These are phyloP conservation scores for Tuber brumale DNA, from an alignment of 495 filamentous ascomycete genomes.

Conservation along the genomic window DNA sequence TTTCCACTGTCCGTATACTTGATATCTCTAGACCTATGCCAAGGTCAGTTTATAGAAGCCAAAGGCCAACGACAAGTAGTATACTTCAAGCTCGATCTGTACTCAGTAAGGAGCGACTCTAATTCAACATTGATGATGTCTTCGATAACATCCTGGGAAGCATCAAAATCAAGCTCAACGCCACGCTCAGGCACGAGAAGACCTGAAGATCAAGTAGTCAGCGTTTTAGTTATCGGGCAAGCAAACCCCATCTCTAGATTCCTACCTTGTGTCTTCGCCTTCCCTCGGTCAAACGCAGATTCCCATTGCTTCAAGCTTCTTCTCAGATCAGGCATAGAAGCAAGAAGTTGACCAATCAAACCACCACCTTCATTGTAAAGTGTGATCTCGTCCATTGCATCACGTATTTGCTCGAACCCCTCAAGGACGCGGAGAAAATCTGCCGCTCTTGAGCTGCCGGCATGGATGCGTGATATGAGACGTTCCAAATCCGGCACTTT, in stretches of 20 bases:
- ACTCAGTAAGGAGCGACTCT: conserved; percentile 61
- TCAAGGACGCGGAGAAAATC: conserved; percentile 94
- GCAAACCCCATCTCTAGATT: background rate
- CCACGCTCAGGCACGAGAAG: conserved; percentile 80
- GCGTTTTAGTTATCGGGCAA: background rate
- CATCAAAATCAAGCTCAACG: conserved; percentile 88
- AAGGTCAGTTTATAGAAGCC: conserved; percentile 2
- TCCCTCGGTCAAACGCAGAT: conserved; percentile 78
- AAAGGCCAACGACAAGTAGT: background rate
- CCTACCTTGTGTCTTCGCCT: conserved; percentile 62
- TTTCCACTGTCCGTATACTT: conserved; percentile 87
- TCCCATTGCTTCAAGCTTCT: conserved; percentile 77
- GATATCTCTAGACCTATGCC: conserved; percentile 53
- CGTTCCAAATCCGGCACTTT: conserved; percentile 94
- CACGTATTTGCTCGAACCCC: conserved; percentile 95
- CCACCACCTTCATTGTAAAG: conserved; percentile 65
- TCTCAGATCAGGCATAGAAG: conserved; percentile 75
- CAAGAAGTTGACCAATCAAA: conserved; percentile 74
- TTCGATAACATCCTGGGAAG: conserved; percentile 69
- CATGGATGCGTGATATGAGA: conserved; percentile 90
- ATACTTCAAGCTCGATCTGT: conserved; percentile 58
- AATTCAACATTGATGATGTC: conserved; percentile 61
- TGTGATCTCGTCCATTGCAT: conserved; percentile 71
- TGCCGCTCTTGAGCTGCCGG: conserved; percentile 73
- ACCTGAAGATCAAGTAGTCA: conserved; percentile 39